Evolutionary conservation across 2,329 filamentous ascomycete genomes (phyloP), one percentile per base, ranked within the genome.

Genomic region (Aspergillus novoparasiticus): DNA sequence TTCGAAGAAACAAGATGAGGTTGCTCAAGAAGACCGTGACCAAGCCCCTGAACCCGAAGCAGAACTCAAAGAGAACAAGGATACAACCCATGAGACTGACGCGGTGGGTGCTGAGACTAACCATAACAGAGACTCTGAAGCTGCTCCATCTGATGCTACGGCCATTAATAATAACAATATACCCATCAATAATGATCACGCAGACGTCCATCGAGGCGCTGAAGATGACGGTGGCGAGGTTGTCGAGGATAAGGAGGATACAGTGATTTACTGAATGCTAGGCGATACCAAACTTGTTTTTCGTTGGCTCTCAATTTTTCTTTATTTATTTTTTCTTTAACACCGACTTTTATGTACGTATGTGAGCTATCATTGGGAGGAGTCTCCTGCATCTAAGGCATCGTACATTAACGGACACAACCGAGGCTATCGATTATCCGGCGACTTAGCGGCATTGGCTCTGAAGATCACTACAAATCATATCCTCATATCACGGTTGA

Each of bases 191-290:
- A 69, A 78, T 77, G 75, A 79, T 76, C 67, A 73, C 41, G 61
- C 82, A 78, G 76, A 78, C 66, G 68, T 72, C 65, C 75, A 78
- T 72, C 80, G 79, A 72, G 72, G 83, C 63, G 74, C 85, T 69
- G 85, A 90, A 64, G 90, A 94, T 71, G 89, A 93, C 66, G 85
- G 86, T 57, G 90, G 88, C 59, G 91, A 94, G 72, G 89, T 94
- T 61, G 84, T 96, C 68, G 88, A 95, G 76, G 91, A 90, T 60
- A 92, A 93, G 64, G 93, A 97, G 80, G 93, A 97, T 72, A 93
- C 90, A 70, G 92, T 97, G 59, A 94, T 96, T 64, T 97, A 97
- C 81, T 97, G 72, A 67, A 26, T 36, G n/a, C 21, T 34, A 32
- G 26, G 23, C 34, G 23, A 53, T 43, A 30, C 48, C 48, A 53